phyloP scores from a whole-genome alignment of 768 basidiomycete species.

The Naematelia encephala region DNA sequence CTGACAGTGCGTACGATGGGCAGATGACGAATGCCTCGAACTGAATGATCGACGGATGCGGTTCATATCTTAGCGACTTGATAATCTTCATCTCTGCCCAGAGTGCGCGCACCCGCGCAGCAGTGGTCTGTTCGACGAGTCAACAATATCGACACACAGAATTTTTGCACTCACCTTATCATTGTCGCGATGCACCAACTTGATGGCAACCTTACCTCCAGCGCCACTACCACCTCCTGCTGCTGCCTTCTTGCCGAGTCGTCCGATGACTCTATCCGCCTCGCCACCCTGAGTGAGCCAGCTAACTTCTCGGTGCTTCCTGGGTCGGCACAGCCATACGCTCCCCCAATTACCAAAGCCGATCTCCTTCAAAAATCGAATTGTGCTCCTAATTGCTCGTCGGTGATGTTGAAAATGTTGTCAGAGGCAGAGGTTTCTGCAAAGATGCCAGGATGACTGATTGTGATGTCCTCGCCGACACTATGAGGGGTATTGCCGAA shows the following conservation, averaged over 20 bases:
- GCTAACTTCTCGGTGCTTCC: constrained; percentile 11
- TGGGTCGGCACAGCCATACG: constrained; percentile 43
- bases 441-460: constrained; percentile 19
- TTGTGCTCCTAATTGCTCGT: constrained; percentile 37
- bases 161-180: constrained; percentile 54
- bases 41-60: constrained; percentile 85
- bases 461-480: constrained; percentile 1
- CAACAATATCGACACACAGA: constrained; percentile 3
- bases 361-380: constrained; percentile 44
- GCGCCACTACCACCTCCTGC: constrained; percentile 24
- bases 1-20: constrained; percentile 83
- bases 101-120: constrained; percentile 84
- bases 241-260: constrained; percentile 23
- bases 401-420: constrained; percentile 34
- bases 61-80: constrained; percentile 72
- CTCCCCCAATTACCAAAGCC: constrained; percentile 50
- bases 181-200: constrained; percentile 81
- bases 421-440: constrained; percentile 17
- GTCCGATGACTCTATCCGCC: background rate
- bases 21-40: constrained; percentile 94
- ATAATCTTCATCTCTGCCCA: constrained; percentile 99
- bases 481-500: constrained; percentile 1
- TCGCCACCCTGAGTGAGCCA: background rate
- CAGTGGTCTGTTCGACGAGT: constrained; percentile 59
- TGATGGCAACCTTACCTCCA: constrained; percentile 65